Conservation (phyloP, 2,329 filamentous ascomycete genomes). For the Alternaria sp. region DNA sequence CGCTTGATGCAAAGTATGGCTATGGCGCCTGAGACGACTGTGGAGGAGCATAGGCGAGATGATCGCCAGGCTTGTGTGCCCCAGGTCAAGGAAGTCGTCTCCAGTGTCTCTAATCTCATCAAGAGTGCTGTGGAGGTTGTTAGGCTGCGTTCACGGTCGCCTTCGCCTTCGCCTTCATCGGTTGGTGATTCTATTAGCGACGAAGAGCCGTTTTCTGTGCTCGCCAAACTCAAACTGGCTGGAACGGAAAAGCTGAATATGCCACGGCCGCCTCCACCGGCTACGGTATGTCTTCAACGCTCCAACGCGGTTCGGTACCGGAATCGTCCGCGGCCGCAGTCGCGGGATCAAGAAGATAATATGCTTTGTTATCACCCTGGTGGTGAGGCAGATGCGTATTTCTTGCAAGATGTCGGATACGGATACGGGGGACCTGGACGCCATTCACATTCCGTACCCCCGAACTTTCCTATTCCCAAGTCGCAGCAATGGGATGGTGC, state of each 20-base stretch:
- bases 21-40: not conserved
- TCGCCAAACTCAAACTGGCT: too few relatives aligned
- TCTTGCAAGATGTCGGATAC: not conserved
- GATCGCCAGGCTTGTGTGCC: not conserved
- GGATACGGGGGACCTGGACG: too few relatives aligned
- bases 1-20: not conserved
- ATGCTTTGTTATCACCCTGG: not conserved
- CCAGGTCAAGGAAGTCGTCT: not conserved
- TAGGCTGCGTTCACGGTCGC: not conserved
- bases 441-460: not conserved
- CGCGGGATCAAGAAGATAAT: not conserved
- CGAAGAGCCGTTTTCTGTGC: not conserved
- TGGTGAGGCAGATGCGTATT: not conserved
- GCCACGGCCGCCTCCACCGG: too few relatives aligned
- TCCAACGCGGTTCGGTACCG: not conserved
- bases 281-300: not conserved
- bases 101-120: not conserved
- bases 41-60: not conserved
- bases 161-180: too few relatives aligned
- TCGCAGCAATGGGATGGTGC: not conserved
- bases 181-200: too few relatives aligned
- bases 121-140: not conserved
- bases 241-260: fast-evolving
- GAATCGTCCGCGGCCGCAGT: not conserved
- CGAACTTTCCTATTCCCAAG: not conserved